Base-by-base conservation (phyloP, 2,329 filamentous ascomycete genomes). In the Coleophoma eucalyptorum region DNA sequence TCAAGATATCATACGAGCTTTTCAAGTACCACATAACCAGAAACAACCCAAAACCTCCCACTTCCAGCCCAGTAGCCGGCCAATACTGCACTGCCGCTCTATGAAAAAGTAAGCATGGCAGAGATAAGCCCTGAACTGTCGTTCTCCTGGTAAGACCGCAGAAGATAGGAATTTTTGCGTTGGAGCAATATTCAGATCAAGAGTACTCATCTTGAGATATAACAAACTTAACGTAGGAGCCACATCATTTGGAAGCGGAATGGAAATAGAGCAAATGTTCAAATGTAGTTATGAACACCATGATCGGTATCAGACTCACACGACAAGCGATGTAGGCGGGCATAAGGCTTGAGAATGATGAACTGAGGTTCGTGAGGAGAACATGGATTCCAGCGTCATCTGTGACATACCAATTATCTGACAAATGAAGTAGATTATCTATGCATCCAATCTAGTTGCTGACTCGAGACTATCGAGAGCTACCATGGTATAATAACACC, bases 401-500 rank as follows among this genome's bases (percentile, higher is more conserved):
- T 43, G 16, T 11, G n/a, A 20, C 16, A 43, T 16, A 20, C 15
- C n/a, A 43, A 43, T 20, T 20, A 20, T 43, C 12, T 43, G 15
- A 12, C 26, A 20, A 20, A 43, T 20, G 41, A 19, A 43, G 13
- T 19, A 43, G 2, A 20, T 43, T 20, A 43, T 26, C 41, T 20
- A 43, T 10, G 41, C 16, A 10, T 19, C 26, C 20, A 20, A 20
- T 20, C 16, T 20, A 20, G 26, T 13, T 15, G 16, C 41, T 10
- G 41, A 43, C 15, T 20, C 41, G 12, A 43, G 15, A 10, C 13
- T 11, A 20, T 43, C 41, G 5, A 43, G 20, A 48, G 44, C 16
- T 57, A 69, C 69, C 67, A 71, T 10, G 78, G 78, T 58, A 78
- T 83, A 37, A 84, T 79, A 49, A 84, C 79, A 6, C 81, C 81